Base-by-base conservation (phyloP, 192 early-diverging fungal species). In the Podila minutissima region DNA sequence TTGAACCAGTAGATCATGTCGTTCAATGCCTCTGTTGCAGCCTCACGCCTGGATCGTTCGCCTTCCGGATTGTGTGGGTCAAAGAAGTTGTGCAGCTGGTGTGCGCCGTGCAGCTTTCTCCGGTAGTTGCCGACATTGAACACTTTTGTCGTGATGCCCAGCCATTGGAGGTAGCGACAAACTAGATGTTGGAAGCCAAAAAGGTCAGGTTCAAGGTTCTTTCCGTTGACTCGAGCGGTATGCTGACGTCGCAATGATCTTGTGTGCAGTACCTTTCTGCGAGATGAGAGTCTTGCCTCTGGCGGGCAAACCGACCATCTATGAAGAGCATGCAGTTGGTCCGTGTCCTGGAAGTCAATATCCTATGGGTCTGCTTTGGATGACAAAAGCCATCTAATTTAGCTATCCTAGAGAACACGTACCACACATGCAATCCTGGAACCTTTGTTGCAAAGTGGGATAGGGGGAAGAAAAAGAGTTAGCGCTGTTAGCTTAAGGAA, bases 121-220 rank as follows among this genome's bases (percentile, higher is more conserved):
- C 97, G 93, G 85, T 99, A 99, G 82, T 99, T 95, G 57, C 96
- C 98, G 31, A 99, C 97, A 74, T 99, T 98, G 87, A 99, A 99
- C 37, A 99, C 96, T 74, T 94, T 91, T 57, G 95, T 92, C 20
- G 90, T 92, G 69, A 99, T 93, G 11, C 98, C 95, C 46, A 99
- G 87, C 98, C 98, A 99, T 59, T 90, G 90, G 51, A 99, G 89
- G 84, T 98, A 99, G 50, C 97, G 93, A 65, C 95, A 92, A n/a
- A 95, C 91, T 95, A 72, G 29, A 50, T 22, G 49, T 61, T 19
- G 24, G 31, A 69, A 46, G 59, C 66, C 2, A 32, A n/a, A 29
- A 63, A 63, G 20, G 26, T 64, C 13, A 48, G n/a, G 12, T 46
- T 13, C 12, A 15, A 4, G 41, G 41, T 15, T 46, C 12, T 46